These are phyloP conservation scores for Yamadazyma jaroonii DNA, from an alignment of 1,139 yeast genomes.

Conservation along the genomic window DNA sequence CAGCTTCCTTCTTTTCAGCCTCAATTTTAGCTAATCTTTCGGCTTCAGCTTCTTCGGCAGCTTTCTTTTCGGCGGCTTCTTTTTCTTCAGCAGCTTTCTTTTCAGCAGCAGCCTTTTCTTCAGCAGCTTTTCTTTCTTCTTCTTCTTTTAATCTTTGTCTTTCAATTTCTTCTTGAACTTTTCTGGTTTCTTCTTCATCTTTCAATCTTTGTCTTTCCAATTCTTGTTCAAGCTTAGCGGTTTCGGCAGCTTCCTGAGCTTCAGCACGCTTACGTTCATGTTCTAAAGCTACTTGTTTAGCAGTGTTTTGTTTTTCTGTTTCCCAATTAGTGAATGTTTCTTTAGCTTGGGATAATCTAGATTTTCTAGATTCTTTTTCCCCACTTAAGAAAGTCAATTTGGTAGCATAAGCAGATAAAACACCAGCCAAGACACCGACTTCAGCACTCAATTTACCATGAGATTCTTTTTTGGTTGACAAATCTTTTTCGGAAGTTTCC, in stretches of 20 bases:
- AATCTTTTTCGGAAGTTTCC: conserved; percentile 30
- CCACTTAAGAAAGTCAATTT: conserved; percentile 38
- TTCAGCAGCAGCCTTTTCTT: conserved; percentile 31
- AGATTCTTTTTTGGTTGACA: conserved; percentile 34
- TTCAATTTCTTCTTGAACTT: conserved; percentile 29
- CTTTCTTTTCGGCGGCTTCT: conserved; percentile 16
- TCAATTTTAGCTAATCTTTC: conserved; percentile 12
- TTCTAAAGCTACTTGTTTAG: conserved; percentile 40
- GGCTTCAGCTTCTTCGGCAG: conserved; percentile 18
- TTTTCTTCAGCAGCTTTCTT: conserved; percentile 18
- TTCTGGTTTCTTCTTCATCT: conserved; percentile 31
- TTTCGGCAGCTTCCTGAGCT: conserved; percentile 49
- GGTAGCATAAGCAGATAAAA: conserved; percentile 45
- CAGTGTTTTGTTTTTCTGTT: conserved; percentile 37
- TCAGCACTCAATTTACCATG: conserved; percentile 42
- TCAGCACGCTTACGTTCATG: conserved; percentile 46
- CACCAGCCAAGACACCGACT: conserved; percentile 41
- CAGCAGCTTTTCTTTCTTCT: conserved; percentile 26
- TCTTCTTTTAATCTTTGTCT: conserved; percentile 34
- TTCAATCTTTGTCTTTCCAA: conserved; percentile 38
- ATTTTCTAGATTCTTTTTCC: conserved; percentile 36
- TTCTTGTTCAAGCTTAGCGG: conserved; percentile 44
- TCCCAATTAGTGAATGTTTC: conserved; percentile 42
- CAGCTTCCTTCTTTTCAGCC: conserved; percentile 20
- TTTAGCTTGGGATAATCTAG: conserved; percentile 43